Percentiles rank a stretch among this genome's conserved stretches.
Evolutionary conservation across 2,329 filamentous ascomycete species (phyloP).

Genomic region (Alternaria viburni): DNA sequence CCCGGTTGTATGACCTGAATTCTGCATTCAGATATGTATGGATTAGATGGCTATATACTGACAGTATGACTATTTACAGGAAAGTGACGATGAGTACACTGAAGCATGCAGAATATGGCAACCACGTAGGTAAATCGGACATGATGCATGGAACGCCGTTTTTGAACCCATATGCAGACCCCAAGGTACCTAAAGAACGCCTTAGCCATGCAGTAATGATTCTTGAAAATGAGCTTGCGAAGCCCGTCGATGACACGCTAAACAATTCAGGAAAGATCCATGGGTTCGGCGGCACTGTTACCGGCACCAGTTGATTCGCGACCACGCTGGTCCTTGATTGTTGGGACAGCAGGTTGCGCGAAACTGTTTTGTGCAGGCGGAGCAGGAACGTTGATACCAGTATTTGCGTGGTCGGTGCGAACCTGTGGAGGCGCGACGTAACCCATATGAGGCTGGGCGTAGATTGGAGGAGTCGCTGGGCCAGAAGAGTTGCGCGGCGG

Average conservation of each 20-base stretch:
- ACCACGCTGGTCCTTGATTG: slow-evolving; percentile 7
- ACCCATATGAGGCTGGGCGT: slow-evolving; percentile 25
- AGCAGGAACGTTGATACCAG: slow-evolving; percentile 28
- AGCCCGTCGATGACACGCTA: too few species aligned
- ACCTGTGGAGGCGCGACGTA: slow-evolving; percentile 29
- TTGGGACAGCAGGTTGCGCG: slow-evolving; percentile 1
- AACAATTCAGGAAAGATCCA: slow-evolving; percentile 12
- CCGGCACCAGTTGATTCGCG: slow-evolving; percentile 10
- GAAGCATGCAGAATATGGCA: neutral
- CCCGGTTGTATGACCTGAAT: neutral
- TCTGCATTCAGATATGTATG: neutral
- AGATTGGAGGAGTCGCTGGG: slow-evolving; percentile 21
- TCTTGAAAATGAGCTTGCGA: neutral
- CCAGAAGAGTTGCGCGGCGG: slow-evolving; percentile 27
- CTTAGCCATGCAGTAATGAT: slow-evolving; percentile 11
- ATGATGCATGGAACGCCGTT: slow-evolving; percentile 5
- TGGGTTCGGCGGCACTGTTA: slow-evolving; percentile 4
- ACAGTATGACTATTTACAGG: slow-evolving; percentile 1
- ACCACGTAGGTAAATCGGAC: neutral
- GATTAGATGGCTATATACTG: neutral
- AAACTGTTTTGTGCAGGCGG: slow-evolving; percentile 21
- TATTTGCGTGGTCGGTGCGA: slow-evolving; percentile 20
- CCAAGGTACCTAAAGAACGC: slow-evolving; percentile 2
- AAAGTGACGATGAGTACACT: neutral
- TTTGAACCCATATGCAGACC: neutral